Evolutionary conservation across 768 basidiomycete species (phyloP).

Genomic region (Boletus reticuloceps): DNA sequence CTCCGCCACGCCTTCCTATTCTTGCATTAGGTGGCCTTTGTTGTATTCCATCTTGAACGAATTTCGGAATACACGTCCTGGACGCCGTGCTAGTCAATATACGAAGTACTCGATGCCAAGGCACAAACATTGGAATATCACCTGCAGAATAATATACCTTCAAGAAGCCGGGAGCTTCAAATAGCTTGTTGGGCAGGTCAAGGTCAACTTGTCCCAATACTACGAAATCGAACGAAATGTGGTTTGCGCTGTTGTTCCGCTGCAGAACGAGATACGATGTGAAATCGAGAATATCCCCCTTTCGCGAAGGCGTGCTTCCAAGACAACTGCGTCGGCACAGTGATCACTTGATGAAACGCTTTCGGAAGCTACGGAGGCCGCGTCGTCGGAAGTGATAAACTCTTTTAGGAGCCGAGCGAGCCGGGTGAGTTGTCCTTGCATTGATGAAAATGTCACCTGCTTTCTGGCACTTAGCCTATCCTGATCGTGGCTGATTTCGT

Average conservation of each 20-base stretch:
- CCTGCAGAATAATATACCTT: conserved; percentile 56
- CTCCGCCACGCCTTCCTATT: conserved; percentile 49
- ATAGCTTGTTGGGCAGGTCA: conserved; percentile 62
- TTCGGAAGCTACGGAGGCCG: conserved; percentile 44
- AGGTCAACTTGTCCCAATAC: conserved; percentile 55
- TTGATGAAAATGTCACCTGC: conserved; percentile 54
- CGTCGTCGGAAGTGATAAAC: conserved; percentile 27
- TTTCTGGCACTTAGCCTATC: conserved; percentile 43
- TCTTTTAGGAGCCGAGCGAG: conserved; percentile 61
- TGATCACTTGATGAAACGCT: conserved; percentile 33
- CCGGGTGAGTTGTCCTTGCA: conserved; percentile 53
- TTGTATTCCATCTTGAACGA: conserved; percentile 35
- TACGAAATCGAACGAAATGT: conserved; percentile 60
- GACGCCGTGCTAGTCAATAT: conserved; percentile 4
- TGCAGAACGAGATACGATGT: conserved; percentile 53
- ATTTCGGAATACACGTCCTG: conserved; percentile 59
- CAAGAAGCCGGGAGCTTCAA: conserved; percentile 52
- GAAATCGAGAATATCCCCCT: conserved; percentile 50
- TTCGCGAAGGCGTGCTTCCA: conserved; percentile 62
- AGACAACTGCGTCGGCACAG: conserved; percentile 18
- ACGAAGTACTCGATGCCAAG: not conserved
- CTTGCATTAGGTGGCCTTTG: conserved; percentile 27
- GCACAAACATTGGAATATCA: conserved; percentile 63
- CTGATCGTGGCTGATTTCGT: conserved; percentile 69
- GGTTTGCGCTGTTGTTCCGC: conserved; percentile 67